Base-by-base conservation (phyloP, 495 filamentous ascomycete species). In the Penicillium crystallinum region DNA sequence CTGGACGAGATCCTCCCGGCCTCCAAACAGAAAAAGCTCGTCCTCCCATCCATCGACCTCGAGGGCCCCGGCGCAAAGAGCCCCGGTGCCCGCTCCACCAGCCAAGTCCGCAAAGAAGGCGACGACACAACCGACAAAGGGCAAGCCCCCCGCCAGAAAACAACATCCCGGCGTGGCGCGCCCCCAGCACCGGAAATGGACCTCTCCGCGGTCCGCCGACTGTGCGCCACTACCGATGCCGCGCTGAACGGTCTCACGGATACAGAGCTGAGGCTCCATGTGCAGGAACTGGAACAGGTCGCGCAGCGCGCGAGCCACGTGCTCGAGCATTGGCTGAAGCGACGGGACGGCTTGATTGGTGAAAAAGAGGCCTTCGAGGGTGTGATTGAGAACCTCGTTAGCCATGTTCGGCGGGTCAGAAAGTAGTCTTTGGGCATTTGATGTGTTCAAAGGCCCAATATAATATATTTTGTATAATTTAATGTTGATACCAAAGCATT, bases 341-440 rank as follows among this genome's bases (percentile, higher is more conserved):
- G 84, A 58, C 84, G 83, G 29, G 91, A 96, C 62, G 86, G 87
- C 46, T 87, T 91, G 48, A 73, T 95, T 48, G 84, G 87, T 23
- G 92, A 99, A 56, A 88, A 95, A 59, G 92, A 97, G 70, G 89
- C 90, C 6, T 97, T 99, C 75, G 93, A 99, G 63, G 89, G 88
- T 0, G 93, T 99, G 8, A 96, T 99, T 77, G 95, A 97, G 72
- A 96, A 97, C 65, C 72, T 99, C 52, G 93, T 99, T 37, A 93
- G 87, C 68, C 93, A 96, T 74, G 93, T 95, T 8, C 78, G 90
- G 70, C 89, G 91, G 64, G 85, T 89, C 41, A 77, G 93, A 64
- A 93, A 91, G 69, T 80, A 66, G 62, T 58, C 53, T 51, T 52
- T 46, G 8, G 41, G 41, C 31, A 46, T n/a, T n/a, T 29, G 18